Evolutionary conservation across 1,284 basidiomycete genomes (phyloP), one percentile per base, ranked within the genome.

Genomic region (Malassezia psittaci): DNA sequence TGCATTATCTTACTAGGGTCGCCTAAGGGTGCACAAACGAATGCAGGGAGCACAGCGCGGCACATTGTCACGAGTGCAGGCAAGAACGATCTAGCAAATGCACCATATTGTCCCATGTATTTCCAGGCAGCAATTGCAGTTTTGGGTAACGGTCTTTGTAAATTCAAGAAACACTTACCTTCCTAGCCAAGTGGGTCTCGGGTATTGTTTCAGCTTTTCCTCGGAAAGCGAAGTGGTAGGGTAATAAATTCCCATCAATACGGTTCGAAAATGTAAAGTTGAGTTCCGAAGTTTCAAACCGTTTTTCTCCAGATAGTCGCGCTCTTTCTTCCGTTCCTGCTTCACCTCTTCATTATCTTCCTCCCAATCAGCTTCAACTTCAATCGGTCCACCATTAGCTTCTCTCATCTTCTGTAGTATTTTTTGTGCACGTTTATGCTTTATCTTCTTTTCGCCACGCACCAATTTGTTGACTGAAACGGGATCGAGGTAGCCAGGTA

Each of bases 241-340:
- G 24, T 69, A 68, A 55, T 69, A 70, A 38, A 70, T 49, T 18
- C 62, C 64, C 48, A 69, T 69, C 8, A 70, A 58, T n/a, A 67
- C 57, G 3, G 67, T 70, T 18, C 61, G 61, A 12, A 69, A 60
- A 34, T 66, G 62, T 43, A 70, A 46, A 0, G 67, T 70, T 15
- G 56, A 53, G 1, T 60, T 62, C 33, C 61, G 61, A 57, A 56
- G 16, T 56, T 57, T 9, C 50, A 37, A 45, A 2, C 55, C 51
- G 24, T 56, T 10, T 29, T 45, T 33, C 1, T 36, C 24, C 6
- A 54, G 40, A 19, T n/a, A 52, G 7, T 48, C 33, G 9, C 18
- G 10, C 32, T 57, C 44, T 34, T 8, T 5, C 4, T 18, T 32
- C 11, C 36, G 18, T 7, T 21, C 18, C 39, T 50, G 32, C 21